Evolutionary conservation across 108 stramenopile genomes (phyloP).

Genomic region (Discostella stelligeroides): DNA sequence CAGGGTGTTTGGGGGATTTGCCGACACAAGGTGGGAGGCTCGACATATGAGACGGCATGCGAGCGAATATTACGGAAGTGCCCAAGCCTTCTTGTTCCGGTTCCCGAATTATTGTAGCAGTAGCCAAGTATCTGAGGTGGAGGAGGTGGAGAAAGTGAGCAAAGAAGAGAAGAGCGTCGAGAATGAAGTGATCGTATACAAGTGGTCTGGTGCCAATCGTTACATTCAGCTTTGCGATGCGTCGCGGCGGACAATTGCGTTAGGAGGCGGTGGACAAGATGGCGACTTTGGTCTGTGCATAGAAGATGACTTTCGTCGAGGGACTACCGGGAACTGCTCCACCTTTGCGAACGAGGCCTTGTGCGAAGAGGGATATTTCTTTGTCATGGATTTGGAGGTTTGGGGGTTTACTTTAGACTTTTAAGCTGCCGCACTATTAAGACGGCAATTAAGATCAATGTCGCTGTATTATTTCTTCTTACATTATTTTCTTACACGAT

Average conservation of each 20-base stretch:
- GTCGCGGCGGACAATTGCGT: conserved; percentile 64
- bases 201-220: conserved; percentile 85
- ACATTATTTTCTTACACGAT: not conserved
- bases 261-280: conserved; percentile 87
- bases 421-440: not conserved
- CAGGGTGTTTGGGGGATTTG: conserved; percentile 83
- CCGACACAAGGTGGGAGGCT: conserved; percentile 73
- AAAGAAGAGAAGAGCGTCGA: conserved; percentile 2
- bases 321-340: conserved; percentile 80
- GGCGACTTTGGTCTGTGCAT: conserved; percentile 88
- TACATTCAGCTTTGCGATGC: conserved; percentile 85
- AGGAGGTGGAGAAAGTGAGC: not conserved
- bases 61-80: conserved; percentile 70
- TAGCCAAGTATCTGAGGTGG: not conserved
- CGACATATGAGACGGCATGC: conserved; percentile 29
- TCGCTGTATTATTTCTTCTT: not conserved
- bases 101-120: conserved; percentile 27
- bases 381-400: conserved; percentile 73
- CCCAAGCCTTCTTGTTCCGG: conserved; percentile 66
- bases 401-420: conserved; percentile 68
- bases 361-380: conserved; percentile 67
- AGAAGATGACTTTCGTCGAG: conserved; percentile 84
- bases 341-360: conserved; percentile 88
- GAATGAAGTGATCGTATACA: conserved; percentile 55
- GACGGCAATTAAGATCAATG: not conserved